Conservation (phyloP, 1,284 basidiomycete species). For the Gastroboletus turbinatus region DNA sequence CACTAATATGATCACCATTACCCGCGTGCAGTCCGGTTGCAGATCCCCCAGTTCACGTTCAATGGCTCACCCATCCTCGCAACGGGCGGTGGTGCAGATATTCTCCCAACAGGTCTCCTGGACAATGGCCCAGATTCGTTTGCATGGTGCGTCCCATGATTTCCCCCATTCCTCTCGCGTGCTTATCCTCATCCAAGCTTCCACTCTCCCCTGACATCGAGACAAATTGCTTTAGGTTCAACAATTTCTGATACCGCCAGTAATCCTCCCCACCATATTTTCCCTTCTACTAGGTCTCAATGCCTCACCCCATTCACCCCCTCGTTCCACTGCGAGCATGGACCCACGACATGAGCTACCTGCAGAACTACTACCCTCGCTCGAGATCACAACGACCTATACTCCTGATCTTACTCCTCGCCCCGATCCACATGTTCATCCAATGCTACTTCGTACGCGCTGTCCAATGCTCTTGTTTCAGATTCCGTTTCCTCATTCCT, state of each 20-base stretch:
- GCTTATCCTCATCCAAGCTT: too few relatives aligned
- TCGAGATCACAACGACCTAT: background rate
- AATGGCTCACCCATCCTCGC: conserved; percentile 55
- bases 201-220: too few relatives aligned
- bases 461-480: too few relatives aligned
- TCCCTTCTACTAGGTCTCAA: background rate
- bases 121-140: conserved; percentile 31
- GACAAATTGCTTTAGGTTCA: conserved; percentile 1
- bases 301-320: background rate
- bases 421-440: background rate
- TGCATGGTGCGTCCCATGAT: conserved; percentile 23
- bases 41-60: conserved; percentile 64
- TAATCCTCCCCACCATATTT: background rate
- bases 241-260: background rate
- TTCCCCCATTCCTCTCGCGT: conserved; percentile 3
- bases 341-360: conserved; percentile 5
- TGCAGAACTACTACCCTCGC: conserved; percentile 6
- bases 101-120: conserved; percentile 52
- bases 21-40: conserved; percentile 48
- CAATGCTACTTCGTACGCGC: background rate
- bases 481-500: too few relatives aligned
- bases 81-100: conserved; percentile 68
- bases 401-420: background rate
- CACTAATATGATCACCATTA: background rate
- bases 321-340: background rate